Evolutionary conservation across 2,329 filamentous ascomycete genomes (phyloP).

Genomic region (Volutella citrinella): DNA sequence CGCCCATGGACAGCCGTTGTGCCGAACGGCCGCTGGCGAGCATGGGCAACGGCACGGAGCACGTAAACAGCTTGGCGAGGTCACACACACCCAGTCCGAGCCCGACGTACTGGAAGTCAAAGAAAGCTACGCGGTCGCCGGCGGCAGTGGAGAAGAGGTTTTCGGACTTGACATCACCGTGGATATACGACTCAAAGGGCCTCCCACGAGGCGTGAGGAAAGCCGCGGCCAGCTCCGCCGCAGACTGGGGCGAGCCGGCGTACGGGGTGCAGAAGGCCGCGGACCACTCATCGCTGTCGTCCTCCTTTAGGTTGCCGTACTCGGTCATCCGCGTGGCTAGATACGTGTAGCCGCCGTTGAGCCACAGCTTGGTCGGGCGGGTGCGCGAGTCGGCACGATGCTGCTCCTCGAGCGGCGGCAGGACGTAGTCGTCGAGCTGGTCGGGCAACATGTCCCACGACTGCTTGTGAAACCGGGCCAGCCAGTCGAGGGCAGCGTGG

Average conservation of each 20-base stretch:
- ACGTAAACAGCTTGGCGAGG: slow-evolving; percentile 65
- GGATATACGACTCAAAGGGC: slow-evolving; percentile 55
- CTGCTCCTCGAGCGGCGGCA: slow-evolving; percentile 55
- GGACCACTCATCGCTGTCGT: slow-evolving; percentile 54
- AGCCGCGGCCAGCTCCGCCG: slow-evolving; percentile 51
- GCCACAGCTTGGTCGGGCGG: slow-evolving; percentile 44
- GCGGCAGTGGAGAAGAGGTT: slow-evolving; percentile 57
- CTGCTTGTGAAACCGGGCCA: slow-evolving; percentile 57
- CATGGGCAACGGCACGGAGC: slow-evolving; percentile 57
- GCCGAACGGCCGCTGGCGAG: slow-evolving; percentile 37
- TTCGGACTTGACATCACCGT: slow-evolving; percentile 68
- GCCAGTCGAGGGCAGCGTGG: slow-evolving; percentile 56
- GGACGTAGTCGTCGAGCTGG: slow-evolving; percentile 35
- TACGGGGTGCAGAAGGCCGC: slow-evolving; percentile 40
- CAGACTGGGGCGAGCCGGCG: slow-evolving; percentile 25
- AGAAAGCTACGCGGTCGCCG: slow-evolving; percentile 57
- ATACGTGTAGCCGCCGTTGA: slow-evolving; percentile 68
- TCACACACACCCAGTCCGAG: slow-evolving; percentile 64
- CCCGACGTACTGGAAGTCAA: slow-evolving; percentile 68
- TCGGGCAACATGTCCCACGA: slow-evolving; percentile 42
- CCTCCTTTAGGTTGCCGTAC: slow-evolving; percentile 44
- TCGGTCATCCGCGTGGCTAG: slow-evolving; percentile 60
- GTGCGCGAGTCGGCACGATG: slow-evolving; percentile 18
- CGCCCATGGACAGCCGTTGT: slow-evolving; percentile 43
- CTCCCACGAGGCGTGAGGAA: slow-evolving; percentile 46